Evolutionary conservation across 345 rosid genomes (phyloP), one percentile per base, ranked within the genome.

Genomic region (Eucalyptus regnans): DNA sequence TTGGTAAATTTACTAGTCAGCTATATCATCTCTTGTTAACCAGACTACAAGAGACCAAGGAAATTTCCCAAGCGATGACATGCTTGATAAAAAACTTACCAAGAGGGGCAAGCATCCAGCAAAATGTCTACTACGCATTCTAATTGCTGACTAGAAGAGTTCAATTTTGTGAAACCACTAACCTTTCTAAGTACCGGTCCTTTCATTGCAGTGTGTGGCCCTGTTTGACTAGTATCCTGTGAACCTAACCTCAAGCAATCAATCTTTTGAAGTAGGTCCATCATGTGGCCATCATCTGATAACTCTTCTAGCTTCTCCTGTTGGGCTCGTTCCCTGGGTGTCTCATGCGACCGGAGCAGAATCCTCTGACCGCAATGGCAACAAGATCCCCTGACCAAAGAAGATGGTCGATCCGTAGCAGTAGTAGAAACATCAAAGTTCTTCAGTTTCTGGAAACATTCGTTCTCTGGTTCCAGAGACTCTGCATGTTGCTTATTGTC

Each of bases 41-140:
- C 94, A 89, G 92, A 93, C 62, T 93, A 95, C 91, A 93, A 94
- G 52, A 95, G 93, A 86, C 93, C 95, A 89, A 87, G 91, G 87
- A 95, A 93, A 94, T 95, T 76, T 20, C 84, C 84, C 48, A 20
- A 41, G 94, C 50, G 76, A 62, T 31, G 86, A 91, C 37, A 64
- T n/a, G 76, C 76, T 64, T 85, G 56, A 88, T 46, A 62, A 62
- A 88, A 49, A 22, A 84, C 76, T 64, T 64, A 64, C 14, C 84
- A 41, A 76, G 27, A 18, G 48, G 48, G 8, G 48, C 9, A 20
- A 76, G 29, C 15, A 76, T 76, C 48, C 48, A 76, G 84, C 48
- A 76, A 76, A 76, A 76, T 76, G 83, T 41, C 83, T 20, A 11
- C 46, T 41, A 41, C 15, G 15, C 83, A 41, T 37, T 76, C 83